Base-by-base conservation (phyloP, 192 early-diverging fungal genomes). In the Linnemannia zychae region DNA sequence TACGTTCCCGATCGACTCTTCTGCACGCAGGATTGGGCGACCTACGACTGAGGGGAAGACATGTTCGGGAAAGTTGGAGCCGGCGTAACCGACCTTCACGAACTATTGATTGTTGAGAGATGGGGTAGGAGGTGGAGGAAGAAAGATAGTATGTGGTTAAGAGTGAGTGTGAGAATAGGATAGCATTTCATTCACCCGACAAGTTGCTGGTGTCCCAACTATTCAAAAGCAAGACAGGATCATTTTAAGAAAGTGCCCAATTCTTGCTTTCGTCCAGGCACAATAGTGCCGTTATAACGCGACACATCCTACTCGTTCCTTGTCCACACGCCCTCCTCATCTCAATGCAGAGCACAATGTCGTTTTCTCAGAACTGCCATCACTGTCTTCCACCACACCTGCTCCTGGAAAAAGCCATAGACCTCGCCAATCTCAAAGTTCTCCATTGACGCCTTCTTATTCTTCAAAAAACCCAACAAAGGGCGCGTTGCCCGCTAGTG, bases 41-140 rank as follows among this genome's bases (percentile, higher is more conserved):
- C 99, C 99, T n/a, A 99, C 97, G 7, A 99, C 95, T 36, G 98
- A 97, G 49, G 98, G 98, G 87, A 99, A 99, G 48, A 97, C 97
- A 86, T 96, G 89, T 71, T 95, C 92, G 16, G 99, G 99, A 84
- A 99, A 99, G 90, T 99, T 97, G 77, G 94, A 95, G 57, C 97
- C 97, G 44, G 97, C 95, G 83, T 94, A 99, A 48, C 99, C 99
- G 88, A 95, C 95, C 81, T 99, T 99, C 81, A 98, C 98, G 91
- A 99, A 99, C 94, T 97, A 75, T n/a, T 79, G 16, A 15, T 47
- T 71, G 37, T 20, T 68, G 66, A 37, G 77, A 70, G 22, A 49
- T 66, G 18, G 67, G 47, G 60, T 34, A 20, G 17, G 37, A 22
- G 33, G 16, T 44, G 37, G 67, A 75, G n/a, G 3, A 70, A 28